Conservation (phyloP, 805 yeast genomes). For the Myxozyma geophila region DNA sequence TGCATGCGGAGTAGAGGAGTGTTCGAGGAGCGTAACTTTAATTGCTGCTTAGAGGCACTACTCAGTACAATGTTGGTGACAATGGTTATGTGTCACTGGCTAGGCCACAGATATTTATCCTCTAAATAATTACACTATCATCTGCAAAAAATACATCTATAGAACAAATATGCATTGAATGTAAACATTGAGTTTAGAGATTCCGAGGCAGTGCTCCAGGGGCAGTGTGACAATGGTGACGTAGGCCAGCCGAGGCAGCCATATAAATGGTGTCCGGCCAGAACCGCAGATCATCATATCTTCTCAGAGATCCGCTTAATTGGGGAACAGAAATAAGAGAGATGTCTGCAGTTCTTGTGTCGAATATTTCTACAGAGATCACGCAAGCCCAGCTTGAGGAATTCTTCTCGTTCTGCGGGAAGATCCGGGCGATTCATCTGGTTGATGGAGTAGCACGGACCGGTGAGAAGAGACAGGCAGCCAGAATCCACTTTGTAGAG, state of each 20-base stretch:
- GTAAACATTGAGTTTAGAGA: too few species aligned
- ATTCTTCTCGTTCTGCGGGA: constrained; percentile 79
- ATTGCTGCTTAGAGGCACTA: not conserved
- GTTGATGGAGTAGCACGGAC: constrained; percentile 36
- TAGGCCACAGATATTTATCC: too few species aligned
- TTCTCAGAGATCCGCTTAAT: not conserved
- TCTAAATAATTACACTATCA: too few species aligned
- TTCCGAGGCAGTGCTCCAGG: too few species aligned
- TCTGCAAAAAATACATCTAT: too few species aligned
- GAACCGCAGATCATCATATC: not conserved
- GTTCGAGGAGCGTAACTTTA: not conserved
- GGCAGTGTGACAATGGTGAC: not conserved
- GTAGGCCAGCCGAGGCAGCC: not conserved
- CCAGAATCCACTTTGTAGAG: constrained; percentile 59
- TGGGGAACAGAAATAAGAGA: not conserved
- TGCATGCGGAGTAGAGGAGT: not conserved
- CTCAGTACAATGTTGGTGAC: not conserved
- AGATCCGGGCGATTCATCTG: constrained; percentile 44
- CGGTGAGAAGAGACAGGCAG: constrained; percentile 47
- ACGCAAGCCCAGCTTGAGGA: constrained; percentile 59
- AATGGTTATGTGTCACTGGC: not conserved
- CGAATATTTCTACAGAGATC: constrained; percentile 58
- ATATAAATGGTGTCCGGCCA: too few species aligned
- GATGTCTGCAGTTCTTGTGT: constrained; percentile 53
- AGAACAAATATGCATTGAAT: too few species aligned